phyloP scores from a whole-genome alignment of 192 early-diverging fungal species.

The Diversispora epigaea region DNA sequence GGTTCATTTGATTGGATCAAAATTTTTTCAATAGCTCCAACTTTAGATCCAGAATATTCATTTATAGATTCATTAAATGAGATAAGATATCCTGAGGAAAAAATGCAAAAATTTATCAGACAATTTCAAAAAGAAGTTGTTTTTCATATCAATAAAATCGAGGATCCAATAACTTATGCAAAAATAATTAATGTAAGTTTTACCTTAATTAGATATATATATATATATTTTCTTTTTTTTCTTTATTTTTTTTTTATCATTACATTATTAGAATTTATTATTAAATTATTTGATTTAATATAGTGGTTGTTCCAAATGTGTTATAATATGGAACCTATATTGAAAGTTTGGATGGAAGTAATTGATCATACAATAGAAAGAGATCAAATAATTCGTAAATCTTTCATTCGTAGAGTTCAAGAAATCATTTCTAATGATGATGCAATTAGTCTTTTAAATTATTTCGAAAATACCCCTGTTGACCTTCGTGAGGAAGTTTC shows the following conservation, averaged over 20 bases:
- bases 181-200: conserved; percentile 2
- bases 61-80: conserved; percentile 8
- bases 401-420: neutral
- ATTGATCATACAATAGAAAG: conserved; percentile 3
- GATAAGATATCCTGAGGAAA: neutral
- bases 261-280: neutral
- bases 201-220: neutral
- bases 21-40: neutral
- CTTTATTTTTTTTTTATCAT: neutral
- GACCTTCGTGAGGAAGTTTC: neutral
- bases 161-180: neutral
- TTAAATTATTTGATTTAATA: neutral
- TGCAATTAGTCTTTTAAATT: neutral
- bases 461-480: neutral
- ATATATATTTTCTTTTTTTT: neutral
- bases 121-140: neutral
- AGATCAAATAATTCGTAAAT: neutral
- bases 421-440: neutral
- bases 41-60: neutral
- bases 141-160: neutral
- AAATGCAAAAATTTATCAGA: neutral
- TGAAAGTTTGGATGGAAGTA: neutral
- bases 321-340: neutral
- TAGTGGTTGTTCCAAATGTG: conserved; percentile 5
- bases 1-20: conserved; percentile 6